Percentiles rank a stretch among this genome's conserved stretches.
Conservation (phyloP, 345 rosid species). For the Mercurialis annua region DNA sequence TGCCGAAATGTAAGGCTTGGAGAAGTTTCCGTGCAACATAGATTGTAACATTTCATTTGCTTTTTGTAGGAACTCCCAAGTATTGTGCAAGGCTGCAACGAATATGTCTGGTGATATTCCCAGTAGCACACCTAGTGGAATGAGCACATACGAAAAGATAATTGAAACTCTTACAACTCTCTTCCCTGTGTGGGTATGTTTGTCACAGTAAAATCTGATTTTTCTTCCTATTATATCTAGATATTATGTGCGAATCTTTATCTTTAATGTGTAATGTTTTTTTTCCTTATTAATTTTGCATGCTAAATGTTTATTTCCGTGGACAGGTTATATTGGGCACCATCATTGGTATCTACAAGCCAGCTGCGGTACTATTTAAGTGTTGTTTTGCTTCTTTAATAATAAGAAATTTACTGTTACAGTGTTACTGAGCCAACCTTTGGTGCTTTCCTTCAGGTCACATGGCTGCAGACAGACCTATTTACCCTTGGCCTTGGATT, state of each 20-base stretch:
- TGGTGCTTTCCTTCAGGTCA: constrained; percentile 49
- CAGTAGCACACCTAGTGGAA: constrained; percentile 38
- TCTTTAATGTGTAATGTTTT: neutral
- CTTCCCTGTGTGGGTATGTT: constrained; percentile 83
- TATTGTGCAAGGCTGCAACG: constrained; percentile 63
- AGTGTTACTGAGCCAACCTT: constrained; percentile 15
- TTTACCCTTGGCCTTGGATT: constrained; percentile 87
- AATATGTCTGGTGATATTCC: constrained; percentile 62
- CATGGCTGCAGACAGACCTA: constrained; percentile 90
- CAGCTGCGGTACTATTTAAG: constrained; percentile 58
- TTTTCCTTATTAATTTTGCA: neutral
- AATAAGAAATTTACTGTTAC: constrained; percentile 8
- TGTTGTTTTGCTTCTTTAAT: constrained; percentile 12
- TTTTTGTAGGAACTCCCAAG: constrained; percentile 35
- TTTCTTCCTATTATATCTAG: neutral
- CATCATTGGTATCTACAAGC: constrained; percentile 83
- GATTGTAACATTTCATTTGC: constrained; percentile 12
- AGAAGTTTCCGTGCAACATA: neutral
- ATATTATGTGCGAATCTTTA: neutral
- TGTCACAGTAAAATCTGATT: neutral
- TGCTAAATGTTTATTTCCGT: neutral
- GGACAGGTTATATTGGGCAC: constrained; percentile 86
- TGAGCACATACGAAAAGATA: constrained; percentile 70
- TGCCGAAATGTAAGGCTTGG: no score
- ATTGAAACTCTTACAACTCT: constrained; percentile 86